phyloP scores from a whole-genome alignment of 495 filamentous ascomycete species.

The Xanthoparmelia taractica region DNA sequence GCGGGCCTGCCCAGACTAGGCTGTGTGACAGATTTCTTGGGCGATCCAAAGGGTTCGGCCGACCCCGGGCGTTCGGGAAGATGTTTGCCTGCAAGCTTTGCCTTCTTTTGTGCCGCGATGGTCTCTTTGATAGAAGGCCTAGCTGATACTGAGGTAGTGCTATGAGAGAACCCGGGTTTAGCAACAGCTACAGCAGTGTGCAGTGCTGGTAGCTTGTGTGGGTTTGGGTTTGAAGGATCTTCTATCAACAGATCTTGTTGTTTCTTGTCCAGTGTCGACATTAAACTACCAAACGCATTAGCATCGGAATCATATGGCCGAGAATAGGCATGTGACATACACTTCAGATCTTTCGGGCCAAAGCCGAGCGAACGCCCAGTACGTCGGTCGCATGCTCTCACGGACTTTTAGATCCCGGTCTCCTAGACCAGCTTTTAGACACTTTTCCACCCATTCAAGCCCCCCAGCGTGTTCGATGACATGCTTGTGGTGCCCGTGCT shows the following conservation, averaged over 20 bases:
- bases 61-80: constrained; percentile 65
- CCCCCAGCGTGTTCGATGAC: constrained; percentile 78
- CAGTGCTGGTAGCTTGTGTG: constrained; percentile 45
- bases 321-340: constrained; percentile 39
- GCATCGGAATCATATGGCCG: constrained; percentile 14
- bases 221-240: constrained; percentile 71
- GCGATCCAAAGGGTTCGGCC: constrained; percentile 59
- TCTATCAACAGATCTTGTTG: constrained; percentile 69
- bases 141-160: constrained; percentile 39
- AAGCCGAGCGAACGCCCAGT: constrained; percentile 67
- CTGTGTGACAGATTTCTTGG: constrained; percentile 34
- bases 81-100: constrained; percentile 49
- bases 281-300: constrained; percentile 49
- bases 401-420: constrained; percentile 85
- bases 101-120: constrained; percentile 76
- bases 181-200: constrained; percentile 32
- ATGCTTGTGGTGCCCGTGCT: constrained; percentile 69
- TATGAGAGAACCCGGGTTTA: constrained; percentile 50
- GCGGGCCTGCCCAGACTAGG: constrained; percentile 15
- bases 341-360: constrained; percentile 73
- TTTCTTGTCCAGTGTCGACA: constrained; percentile 64
- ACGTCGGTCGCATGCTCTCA: constrained; percentile 73
- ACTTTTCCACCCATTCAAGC: constrained; percentile 75
- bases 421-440: constrained; percentile 72
- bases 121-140: constrained; percentile 62